Base-by-base conservation (phyloP, 192 early-diverging fungal species). In the Rhizophlyctis rosea region DNA sequence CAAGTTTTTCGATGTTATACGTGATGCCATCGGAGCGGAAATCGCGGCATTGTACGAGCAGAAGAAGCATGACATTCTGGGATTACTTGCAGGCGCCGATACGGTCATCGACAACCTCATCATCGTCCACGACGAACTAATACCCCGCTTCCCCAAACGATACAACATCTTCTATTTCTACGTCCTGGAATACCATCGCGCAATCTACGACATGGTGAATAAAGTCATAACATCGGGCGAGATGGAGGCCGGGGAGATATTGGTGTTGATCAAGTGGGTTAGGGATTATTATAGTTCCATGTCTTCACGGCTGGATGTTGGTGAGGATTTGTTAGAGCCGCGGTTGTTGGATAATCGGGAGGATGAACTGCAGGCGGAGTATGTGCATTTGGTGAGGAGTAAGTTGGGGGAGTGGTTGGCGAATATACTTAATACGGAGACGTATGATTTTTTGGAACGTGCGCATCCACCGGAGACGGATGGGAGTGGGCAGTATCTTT, bases 111-210 rank as follows among this genome's bases (percentile, higher is more conserved):
- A 94, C 63, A 91, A 96, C 71, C 76, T 99, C 39, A 87, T 88
- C 4, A 64, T 95, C 55, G 90, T 96, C 0, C 85, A 85, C 65
- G 93, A 98, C 69, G 88, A 93, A 9, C 74, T 99, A 3, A 84
- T 83, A 27, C 92, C 94, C 16, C 81, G 81, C 4, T 95, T 97
- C 54, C 95, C 97, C 4, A 84, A 87, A 50, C 87, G 86, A 32
- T 98, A 93, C 81, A 91, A 89, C 61, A 91, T 97, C n/a, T 98
- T 98, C 72, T 89, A 91, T 36, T 88, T 92, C 61, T 96, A 90
- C 73, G 91, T 98, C 1, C 76, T 94, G 30, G 95, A 95, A 78
- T 99, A 96, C 70, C 97, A 99, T 74, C 87, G 87, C 50, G 84
- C 90, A 30, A 88, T 98, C 1, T 94, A 95, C 56, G 85, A 88